Base-by-base conservation (phyloP, 768 basidiomycete genomes). In the Tephrocybe rancida region DNA sequence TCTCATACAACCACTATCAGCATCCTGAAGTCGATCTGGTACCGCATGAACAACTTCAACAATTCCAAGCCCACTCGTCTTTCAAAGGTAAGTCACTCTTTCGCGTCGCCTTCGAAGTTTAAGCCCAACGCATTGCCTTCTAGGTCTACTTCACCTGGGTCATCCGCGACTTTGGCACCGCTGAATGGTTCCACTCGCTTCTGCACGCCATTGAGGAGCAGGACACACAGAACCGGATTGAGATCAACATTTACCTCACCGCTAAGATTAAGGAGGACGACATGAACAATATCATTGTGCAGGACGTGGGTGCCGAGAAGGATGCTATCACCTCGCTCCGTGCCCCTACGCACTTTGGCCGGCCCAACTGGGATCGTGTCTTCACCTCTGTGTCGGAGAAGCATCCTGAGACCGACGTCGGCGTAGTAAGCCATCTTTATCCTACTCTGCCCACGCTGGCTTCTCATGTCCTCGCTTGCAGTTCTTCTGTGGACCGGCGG, bases 171-270 rank as follows among this genome's bases (percentile, higher is more conserved):
- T 94, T 92, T 64, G 90, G 88, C 57, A 81, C 82, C 34, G 90
- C 91, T 4, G 91, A 92, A 67, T 94, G 91, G 91, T 96, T 97
- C 84, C 92, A 95, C 72, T 92, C 90, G 6, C 83, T 98, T 26
- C 76, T 98, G 55, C 85, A 91, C 61, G 95, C 95, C 19, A 90
- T 96, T 59, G 95, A 97, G 68, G 92, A 92, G 59, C 92, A 97
- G 67, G 95, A 98, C 65, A 81, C 80, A 9, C 83, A 85, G 67
- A 86, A 88, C 67, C 73, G 85, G 57, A 95, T 95, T 57, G 95
- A 97, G 75, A 95, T 96, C 66, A 93, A 87, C 73, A 95, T 93
- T 61, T 94, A 96, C 69, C 83, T 98, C 19, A 97, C 95, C 0
- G 90, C 89, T 29, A 90, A 84, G 76, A 81, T 98, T 64, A 89